Base-by-base conservation (phyloP, 768 basidiomycete species). In the Tricholomella constricta region DNA sequence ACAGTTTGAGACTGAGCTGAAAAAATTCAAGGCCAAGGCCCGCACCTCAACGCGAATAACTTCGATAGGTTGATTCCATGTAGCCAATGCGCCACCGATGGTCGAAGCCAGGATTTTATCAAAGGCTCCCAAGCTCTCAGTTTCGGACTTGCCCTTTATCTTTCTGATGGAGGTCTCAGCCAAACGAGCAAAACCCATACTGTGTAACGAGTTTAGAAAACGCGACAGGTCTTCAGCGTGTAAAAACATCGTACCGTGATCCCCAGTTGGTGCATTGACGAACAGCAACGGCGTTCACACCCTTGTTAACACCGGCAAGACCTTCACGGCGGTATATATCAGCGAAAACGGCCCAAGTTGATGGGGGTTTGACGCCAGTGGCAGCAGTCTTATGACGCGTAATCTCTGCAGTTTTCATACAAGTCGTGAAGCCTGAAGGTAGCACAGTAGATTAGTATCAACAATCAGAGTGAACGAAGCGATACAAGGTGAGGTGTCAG, bases 1-100 rank as follows among this genome's bases (percentile, higher is more conserved):
- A 22, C 47, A 23, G n/a, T 29, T 49, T 29, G n/a, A 23, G 51
- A 25, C 42, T 23, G 23, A 23, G 48, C 45, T 26, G 32, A 50
- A 15, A 35, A 32, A 45, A 25, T n/a, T n/a, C 17, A 27, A 26
- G 38, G 31, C 29, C 26, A 59, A 32, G n/a, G 42, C 12, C 5
- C 68, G 37, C 67, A 92, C 94, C 80, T 97, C 95, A 27, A 98
- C 94, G 51, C 96, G 91, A 59, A 98, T 82, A 61, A 98, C 96
- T 73, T 98, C 95, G 55, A 98, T 97, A 35, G 94, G 96, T 68
- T 98, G 97, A 71, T 99, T 99, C 97, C 97, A 99, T 47, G 94
- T 97, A 11, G 93, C 96, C 56, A 98, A 74, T 38, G 97, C 95
- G 72, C 97, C 95, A 65, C 91, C 96, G 49, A 98, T 79, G 1